Evolutionary conservation across 129 eudicot genomes (phyloP).

Genomic region (Rutidosis leptorrhynchoides): DNA sequence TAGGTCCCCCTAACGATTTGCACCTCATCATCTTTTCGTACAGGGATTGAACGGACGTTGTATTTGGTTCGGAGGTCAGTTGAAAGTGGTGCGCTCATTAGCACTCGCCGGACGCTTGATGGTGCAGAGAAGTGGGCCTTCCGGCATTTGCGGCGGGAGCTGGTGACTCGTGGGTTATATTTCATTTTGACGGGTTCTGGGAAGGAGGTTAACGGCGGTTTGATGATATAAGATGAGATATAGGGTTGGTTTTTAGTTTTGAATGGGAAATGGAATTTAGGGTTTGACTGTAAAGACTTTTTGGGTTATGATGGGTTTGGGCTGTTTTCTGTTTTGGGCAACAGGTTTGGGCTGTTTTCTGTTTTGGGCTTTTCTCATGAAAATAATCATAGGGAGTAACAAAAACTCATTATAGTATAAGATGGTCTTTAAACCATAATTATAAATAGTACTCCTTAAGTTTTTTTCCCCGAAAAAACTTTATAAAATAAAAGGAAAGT

Average conservation of each 20-base stretch:
- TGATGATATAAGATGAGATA: background rate
- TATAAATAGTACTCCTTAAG: too few relatives aligned
- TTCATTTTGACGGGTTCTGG: constrained; percentile 42
- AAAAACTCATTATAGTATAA: too few relatives aligned
- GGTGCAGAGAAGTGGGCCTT: constrained; percentile 78
- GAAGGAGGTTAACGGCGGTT: constrained; percentile 15
- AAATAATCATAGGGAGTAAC: too few relatives aligned
- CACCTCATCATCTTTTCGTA: constrained; percentile 37
- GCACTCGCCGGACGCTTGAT: constrained; percentile 63
- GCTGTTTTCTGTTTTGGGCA: too few relatives aligned
- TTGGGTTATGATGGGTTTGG: too few relatives aligned
- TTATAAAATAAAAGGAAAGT: too few relatives aligned
- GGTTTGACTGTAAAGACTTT: too few relatives aligned
- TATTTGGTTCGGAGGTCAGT: constrained; percentile 31
- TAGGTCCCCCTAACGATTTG: constrained; percentile 71
- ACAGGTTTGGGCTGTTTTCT: too few relatives aligned
- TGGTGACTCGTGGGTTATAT: constrained; percentile 37
- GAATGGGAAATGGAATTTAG: too few relatives aligned
- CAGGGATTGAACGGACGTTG: constrained; percentile 31
- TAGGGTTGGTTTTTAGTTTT: background rate
- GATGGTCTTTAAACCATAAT: too few relatives aligned
- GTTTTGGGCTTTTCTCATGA: too few relatives aligned
- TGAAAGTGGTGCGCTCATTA: constrained; percentile 45
- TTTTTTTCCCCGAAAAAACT: too few relatives aligned
- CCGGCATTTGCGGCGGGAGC: constrained; percentile 50